Conservation (phyloP, 257 asterid species). For the Solanum sitiens region DNA sequence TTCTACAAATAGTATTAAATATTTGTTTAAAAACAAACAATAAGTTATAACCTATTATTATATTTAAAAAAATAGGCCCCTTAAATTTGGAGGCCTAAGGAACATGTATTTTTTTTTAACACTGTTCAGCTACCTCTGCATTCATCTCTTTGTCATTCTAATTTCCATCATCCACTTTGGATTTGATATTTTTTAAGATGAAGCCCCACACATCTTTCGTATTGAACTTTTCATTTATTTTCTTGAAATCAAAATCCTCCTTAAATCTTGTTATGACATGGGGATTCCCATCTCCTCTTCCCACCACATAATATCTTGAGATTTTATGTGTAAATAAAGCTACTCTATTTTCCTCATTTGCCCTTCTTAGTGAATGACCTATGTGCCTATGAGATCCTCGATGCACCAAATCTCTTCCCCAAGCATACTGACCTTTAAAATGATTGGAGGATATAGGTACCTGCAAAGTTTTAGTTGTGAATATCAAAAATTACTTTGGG, state of each 20-base stretch:
- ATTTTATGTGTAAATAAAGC: not conserved
- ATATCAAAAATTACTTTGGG: not conserved
- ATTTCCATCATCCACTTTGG: not conserved
- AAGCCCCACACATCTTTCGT: slow-evolving; percentile 14
- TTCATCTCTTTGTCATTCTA: not conserved
- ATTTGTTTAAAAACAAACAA: too few species aligned
- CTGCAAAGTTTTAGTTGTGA: not conserved
- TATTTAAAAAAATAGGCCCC: too few species aligned
- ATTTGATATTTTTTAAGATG: not conserved
- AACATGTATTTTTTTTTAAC: too few species aligned
- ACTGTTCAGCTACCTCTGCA: too few species aligned
- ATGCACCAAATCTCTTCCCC: not conserved
- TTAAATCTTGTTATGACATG: not conserved
- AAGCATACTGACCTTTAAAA: not conserved
- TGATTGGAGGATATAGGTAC: not conserved
- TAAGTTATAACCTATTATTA: too few species aligned
- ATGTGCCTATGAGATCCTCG: not conserved
- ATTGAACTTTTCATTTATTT: slow-evolving; percentile 17
- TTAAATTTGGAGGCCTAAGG: too few species aligned
- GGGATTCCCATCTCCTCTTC: not conserved
- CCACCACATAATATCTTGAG: not conserved
- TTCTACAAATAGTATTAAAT: too few species aligned
- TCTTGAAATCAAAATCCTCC: slow-evolving; percentile 23
- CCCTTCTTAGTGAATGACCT: not conserved
- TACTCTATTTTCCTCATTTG: not conserved